Evolutionary conservation across 2,329 filamentous ascomycete genomes (phyloP), one percentile per base, ranked within the genome.

Genomic region (Aspergillus sp.): DNA sequence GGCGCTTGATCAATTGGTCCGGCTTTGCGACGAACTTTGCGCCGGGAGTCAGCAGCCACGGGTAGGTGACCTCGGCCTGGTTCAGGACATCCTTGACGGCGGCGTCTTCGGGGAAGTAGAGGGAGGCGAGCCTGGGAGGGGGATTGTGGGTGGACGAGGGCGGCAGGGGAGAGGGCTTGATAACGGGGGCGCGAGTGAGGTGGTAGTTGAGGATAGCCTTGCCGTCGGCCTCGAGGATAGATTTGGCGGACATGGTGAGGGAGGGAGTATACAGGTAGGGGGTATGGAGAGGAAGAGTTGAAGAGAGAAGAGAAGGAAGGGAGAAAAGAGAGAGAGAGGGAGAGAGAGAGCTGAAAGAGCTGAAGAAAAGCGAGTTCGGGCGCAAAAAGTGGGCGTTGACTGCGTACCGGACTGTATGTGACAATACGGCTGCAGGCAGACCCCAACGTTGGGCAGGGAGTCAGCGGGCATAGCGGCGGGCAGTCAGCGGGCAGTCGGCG

Each of bases 191-290:
- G 63, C 91, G 83, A 55, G 91, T 96, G 69, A 98, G 86, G 75
- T 96, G 91, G 78, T 96, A 98, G 83, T 95, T 96, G 78, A 98
- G 78, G 74, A 98, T 96, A 77, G 91, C 91, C 83, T 98, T 98
- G 78, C 91, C 91, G 73, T 98, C 91, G 75, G 89, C 89, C 76
- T 98, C 91, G 75, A 83, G 71, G 63, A 98, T 96, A 51, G 89
- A 83, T 73, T 98, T 98, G 67, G 91, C 85, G 63, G 85, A 86
- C 86, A 93, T 93, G 57, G 57, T 75, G 66, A 42, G 36, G 48
- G 47, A 52, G 50, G 49, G 40, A 49, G 51, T 36, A 31, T 30
- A 30, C 24, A 24, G 15, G 30, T 26, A 22, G 28, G 25, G 30
- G 20, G 26, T 27, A 34, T 17, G 19, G 13, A 15, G 34, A 33